Evolutionary conservation across 2,329 filamentous ascomycete genomes (phyloP), one percentile per base, ranked within the genome.

Genomic region (Sporothrix phasma): DNA sequence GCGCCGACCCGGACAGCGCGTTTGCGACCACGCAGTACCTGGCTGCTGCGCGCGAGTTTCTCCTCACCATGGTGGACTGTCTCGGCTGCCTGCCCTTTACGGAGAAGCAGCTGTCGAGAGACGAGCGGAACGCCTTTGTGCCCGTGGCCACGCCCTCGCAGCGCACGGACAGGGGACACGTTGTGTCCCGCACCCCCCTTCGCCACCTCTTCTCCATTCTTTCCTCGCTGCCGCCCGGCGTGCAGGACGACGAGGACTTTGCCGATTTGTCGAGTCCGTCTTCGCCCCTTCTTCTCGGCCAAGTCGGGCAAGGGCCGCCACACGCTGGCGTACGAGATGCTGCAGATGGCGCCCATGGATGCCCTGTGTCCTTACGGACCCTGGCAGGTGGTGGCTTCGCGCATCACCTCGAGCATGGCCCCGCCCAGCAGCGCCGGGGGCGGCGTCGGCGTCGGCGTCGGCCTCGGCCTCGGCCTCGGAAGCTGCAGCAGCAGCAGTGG

Each of bases 121-220:
- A 77, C 39, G 73, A 76, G 15, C 72, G 81, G 45, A 81, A 85
- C 66, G 43, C 54, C 1, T 87, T 89, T 66, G 78, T 87, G 64
- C 83, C 84, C 2, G 79, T 84, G 13, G 78, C 84, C 1, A 89
- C 88, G 2, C 86, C 88, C n/a, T 87, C 87, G 0, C 82, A 86
- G 69, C 80, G 84, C 58, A 74, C 75, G 58, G 77, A 80, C 39
- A 86, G 84, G 67, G 73, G 77, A 6, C 77, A 78, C 2, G 79
- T 78, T 0, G 71, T 79, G 6, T 75, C 82, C 1, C 82, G 82
- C 63, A 83, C 83, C 0, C 84, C 89, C 8, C 74, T 92, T 3
- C 79, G 87, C 43, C 85, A 89, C 67, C 78, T 92, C 3, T 82
- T 89, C 62, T 78, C 81, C 1, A 78, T 89, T 39, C 77, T 91